These are phyloP conservation scores for Pseudogymnoascus sp. DNA, from an alignment of 2,329 filamentous ascomycete genomes.

Conservation along the genomic window DNA sequence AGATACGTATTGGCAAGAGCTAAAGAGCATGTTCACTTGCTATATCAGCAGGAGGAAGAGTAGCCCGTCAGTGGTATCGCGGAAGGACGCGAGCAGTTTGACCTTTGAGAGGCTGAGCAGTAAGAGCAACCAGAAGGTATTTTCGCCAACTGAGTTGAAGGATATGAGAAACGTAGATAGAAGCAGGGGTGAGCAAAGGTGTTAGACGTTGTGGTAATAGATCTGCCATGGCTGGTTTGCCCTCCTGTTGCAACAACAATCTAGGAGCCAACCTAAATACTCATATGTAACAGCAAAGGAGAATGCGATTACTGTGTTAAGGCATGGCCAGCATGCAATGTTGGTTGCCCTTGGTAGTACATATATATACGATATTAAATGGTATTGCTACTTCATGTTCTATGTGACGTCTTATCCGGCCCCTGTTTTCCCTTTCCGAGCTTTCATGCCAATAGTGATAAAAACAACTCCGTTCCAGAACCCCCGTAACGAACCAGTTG, in stretches of 20 bases:
- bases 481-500: slow-evolving; percentile 48
- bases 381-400: neutral
- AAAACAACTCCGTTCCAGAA: slow-evolving; percentile 64
- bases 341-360: neutral
- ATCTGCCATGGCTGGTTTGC: neutral
- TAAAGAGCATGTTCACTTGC: neutral
- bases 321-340: neutral
- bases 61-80: neutral
- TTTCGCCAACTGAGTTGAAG: neutral
- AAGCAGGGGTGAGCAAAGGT: neutral
- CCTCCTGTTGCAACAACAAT: neutral
- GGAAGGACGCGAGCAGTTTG: neutral
- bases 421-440: slow-evolving; percentile 10
- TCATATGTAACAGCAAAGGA: neutral
- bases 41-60: neutral
- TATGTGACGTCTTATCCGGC: neutral
- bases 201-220: neutral
- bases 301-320: neutral
- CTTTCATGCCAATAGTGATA: slow-evolving; percentile 33
- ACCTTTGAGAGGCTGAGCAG: neutral
- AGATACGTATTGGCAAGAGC: neutral
- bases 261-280: neutral
- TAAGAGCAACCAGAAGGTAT: neutral
- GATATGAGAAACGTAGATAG: neutral
- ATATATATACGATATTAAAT: neutral